Evolutionary conservation across 345 rosid species (phyloP).

Genomic region (Eucalyptus decipiens): DNA sequence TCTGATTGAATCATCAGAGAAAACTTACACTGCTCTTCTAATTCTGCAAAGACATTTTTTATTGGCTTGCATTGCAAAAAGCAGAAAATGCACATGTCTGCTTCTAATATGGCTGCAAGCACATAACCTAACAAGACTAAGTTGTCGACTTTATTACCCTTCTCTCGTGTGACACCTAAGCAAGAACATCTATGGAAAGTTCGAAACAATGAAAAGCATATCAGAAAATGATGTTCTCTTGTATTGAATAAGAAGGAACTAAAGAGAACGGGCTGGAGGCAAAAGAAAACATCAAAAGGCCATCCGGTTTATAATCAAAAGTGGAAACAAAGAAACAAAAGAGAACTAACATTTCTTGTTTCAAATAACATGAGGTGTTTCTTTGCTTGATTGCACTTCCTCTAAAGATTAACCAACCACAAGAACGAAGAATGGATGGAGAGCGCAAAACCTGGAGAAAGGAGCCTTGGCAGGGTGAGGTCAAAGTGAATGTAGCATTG

Average conservation of each 20-base stretch:
- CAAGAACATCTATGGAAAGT: not conserved
- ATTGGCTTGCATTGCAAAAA: not conserved
- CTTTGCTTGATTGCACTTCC: not conserved
- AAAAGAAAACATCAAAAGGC: not conserved
- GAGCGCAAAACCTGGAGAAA: not conserved
- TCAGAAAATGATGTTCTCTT: not conserved
- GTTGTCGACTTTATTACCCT: not conserved
- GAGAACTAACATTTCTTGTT: not conserved
- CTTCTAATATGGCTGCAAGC: not conserved
- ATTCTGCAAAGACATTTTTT: not conserved
- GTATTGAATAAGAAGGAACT: not conserved
- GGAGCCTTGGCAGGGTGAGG: not conserved
- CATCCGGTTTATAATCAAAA: not conserved
- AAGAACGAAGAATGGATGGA: not conserved
- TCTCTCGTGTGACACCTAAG: not conserved
- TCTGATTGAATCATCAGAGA: not conserved
- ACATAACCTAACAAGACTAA: not conserved
- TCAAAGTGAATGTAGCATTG: not conserved
- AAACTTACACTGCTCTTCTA: not conserved
- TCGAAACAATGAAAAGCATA: not conserved
- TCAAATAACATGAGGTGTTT: not conserved
- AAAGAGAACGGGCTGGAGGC: not conserved
- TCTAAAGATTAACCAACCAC: not conserved
- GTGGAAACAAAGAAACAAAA: not conserved
- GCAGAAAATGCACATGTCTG: not conserved